Evolutionary conservation across 164 flowering plant species (phyloP), one percentile per base, ranked within the genome.

Genomic region (Litsea cubeba): DNA sequence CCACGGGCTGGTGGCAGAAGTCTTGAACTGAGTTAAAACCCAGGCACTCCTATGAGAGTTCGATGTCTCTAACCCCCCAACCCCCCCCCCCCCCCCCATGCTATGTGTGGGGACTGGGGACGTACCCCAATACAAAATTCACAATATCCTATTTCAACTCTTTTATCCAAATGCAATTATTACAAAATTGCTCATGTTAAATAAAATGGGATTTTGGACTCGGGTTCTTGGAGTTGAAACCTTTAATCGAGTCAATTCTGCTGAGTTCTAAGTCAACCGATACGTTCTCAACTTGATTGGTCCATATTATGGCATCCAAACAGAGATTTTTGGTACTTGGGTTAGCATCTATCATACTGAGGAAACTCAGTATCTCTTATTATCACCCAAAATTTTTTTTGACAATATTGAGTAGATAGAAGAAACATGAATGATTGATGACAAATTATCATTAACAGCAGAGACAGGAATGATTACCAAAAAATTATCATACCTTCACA

Each of bases 401-500:
- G 57, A 17, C 12, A 51, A 17, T 5, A 12, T 12, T 17, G 17
- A 51, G 17, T 51, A 12, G 17, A 51, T 51, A 0, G 57, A 10
- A 51, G 12, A 51, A 12, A 30, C 17, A 51, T 10, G 57, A 51
- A 51, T 17, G 12, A 51, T 12, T 17, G 17, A 8, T 11, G 17
- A 51, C 57, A 17, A 11, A 12, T 12, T 17, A 51, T 51, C 12
- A 51, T 51, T 51, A 12, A 51, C 17, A 0, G 57, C 57, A 51
- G 12, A 51, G 1, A 30, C 3, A 51, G 57, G 57, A 51, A 11
- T 17, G 12, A 51, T 12, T 3, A 51, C 12, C 18, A 51, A 51
- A 12, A 28, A 17, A 17, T 58, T 10, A 8, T 49, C 68, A 67
- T 82, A 90, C 95, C 90, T 82, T 83, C 71, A 87, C 82, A 49